These are phyloP conservation scores for Niebla homalea DNA, from an alignment of 495 filamentous ascomycete species.

Conservation along the genomic window DNA sequence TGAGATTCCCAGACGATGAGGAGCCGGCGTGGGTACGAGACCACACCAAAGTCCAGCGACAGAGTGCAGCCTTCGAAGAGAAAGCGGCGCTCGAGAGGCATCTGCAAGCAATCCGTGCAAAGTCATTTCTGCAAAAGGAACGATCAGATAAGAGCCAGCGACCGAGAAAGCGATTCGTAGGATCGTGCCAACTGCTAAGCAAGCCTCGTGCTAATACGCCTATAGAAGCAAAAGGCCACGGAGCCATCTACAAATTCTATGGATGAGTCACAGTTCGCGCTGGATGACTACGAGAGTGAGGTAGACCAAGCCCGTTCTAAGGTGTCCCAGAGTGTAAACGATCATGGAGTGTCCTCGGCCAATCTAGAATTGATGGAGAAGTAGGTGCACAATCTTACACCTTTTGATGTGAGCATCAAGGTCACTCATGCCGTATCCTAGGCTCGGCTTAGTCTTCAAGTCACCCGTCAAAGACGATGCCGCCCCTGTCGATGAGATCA, in stretches of 20 bases:
- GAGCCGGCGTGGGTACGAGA: conserved; percentile 88
- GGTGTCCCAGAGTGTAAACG: conserved; percentile 8
- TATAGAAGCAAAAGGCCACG: conserved; percentile 23
- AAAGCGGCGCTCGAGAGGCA: conserved; percentile 59
- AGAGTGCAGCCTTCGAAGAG: conserved; percentile 48
- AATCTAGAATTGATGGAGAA: conserved; percentile 52
- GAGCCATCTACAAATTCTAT: conserved; percentile 25
- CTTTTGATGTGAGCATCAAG: background rate
- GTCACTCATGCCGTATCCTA: conserved; percentile 9
- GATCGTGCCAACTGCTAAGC: background rate
- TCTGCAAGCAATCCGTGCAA: conserved; percentile 52
- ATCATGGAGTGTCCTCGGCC: conserved; percentile 42
- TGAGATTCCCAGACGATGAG: conserved; percentile 39
- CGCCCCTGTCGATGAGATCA: conserved; percentile 46
- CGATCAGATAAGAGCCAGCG: conserved; percentile 32
- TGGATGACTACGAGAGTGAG: conserved; percentile 75
- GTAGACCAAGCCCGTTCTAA: conserved; percentile 26
- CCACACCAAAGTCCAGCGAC: conserved; percentile 52
- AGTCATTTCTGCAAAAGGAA: conserved; percentile 50
- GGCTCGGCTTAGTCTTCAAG: conserved; percentile 21
- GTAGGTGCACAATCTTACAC: conserved; percentile 10
- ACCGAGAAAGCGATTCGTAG: conserved; percentile 32
- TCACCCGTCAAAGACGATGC: conserved; percentile 34
- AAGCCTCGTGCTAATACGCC: background rate
- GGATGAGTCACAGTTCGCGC: conserved; percentile 59